phyloP scores from a whole-genome alignment of 768 basidiomycete genomes.

The Trichaptum fuscoviolaceum region DNA sequence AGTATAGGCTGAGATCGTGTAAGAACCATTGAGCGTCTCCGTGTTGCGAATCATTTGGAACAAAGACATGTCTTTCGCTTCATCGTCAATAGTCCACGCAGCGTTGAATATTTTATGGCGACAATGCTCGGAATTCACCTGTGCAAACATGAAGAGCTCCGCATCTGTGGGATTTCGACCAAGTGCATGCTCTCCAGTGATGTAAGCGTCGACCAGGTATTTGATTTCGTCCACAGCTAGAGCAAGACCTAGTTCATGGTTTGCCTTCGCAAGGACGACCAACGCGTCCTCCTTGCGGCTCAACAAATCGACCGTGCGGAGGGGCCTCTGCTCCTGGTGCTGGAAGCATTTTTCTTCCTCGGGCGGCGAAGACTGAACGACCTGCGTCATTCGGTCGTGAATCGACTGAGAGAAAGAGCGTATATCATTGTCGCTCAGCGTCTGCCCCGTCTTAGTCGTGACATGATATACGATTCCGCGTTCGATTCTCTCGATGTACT shows the following conservation, averaged over 20 bases:
- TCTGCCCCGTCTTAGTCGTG: conserved; percentile 34
- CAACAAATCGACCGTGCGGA: conserved; percentile 65
- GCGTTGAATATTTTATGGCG: conserved; percentile 99
- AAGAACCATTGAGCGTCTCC: conserved; percentile 64
- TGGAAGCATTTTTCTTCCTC: conserved; percentile 50
- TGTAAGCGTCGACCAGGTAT: conserved; percentile 87
- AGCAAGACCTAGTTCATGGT: conserved; percentile 83
- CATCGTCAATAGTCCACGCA: conserved; percentile 83
- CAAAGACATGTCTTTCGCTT: conserved; percentile 60
- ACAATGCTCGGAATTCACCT: conserved; percentile 99
- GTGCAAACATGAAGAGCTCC: conserved; percentile 99
- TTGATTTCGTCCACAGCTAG: conserved; percentile 85
- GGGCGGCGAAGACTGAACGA: conserved; percentile 56
- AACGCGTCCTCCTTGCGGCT: conserved; percentile 23
- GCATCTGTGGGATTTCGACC: conserved; percentile 91
- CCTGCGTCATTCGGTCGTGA: conserved; percentile 97
- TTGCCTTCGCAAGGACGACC: conserved; percentile 59
- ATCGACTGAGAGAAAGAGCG: conserved; percentile 60
- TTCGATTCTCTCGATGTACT: conserved; percentile 75
- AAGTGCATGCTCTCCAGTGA: conserved; percentile 61
- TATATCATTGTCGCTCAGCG: conserved; percentile 43
- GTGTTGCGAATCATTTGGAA: conserved; percentile 99
- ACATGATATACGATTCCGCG: conserved; percentile 74
- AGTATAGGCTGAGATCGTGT: conserved; percentile 94
- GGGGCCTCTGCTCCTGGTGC: conserved; percentile 58